Conservation (phyloP, 495 filamentous ascomycete genomes). For the Extremus antarcticus region DNA sequence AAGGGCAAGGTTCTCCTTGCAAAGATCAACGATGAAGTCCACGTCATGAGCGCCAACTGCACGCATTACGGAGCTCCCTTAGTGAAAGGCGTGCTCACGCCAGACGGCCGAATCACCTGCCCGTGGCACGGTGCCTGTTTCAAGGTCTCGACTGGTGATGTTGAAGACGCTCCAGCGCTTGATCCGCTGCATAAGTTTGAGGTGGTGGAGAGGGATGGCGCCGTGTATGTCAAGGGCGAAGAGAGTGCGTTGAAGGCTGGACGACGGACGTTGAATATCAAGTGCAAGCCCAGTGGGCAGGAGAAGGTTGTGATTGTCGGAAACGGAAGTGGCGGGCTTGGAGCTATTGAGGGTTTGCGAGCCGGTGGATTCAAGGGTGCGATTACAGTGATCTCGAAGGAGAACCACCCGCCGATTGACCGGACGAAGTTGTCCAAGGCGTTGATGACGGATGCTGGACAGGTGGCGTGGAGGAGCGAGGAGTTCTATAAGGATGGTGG, state of each 20-base stretch:
- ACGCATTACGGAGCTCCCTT: constrained; percentile 92
- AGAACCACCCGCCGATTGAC: constrained; percentile 73
- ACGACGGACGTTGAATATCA: constrained; percentile 58
- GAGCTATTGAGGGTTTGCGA: constrained; percentile 68
- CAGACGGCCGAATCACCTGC: constrained; percentile 75
- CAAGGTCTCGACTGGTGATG: constrained; percentile 74
- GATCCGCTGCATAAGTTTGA: constrained; percentile 75
- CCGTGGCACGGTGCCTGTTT: constrained; percentile 98
- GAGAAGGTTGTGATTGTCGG: constrained; percentile 81
- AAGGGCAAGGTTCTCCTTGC: constrained; percentile 77
- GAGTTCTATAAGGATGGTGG: constrained; percentile 69
- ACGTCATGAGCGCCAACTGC: constrained; percentile 76
- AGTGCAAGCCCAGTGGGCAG: constrained; percentile 50
- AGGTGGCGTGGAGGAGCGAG: constrained; percentile 60
- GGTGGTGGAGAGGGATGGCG: constrained; percentile 64
- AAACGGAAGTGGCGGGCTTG: constrained; percentile 70
- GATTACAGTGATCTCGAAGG: constrained; percentile 75
- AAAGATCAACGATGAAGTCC: constrained; percentile 59
- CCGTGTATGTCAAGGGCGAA: constrained; percentile 73
- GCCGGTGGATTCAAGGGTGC: constrained; percentile 67
- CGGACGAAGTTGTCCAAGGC: constrained; percentile 94
- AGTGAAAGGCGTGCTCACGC: constrained; percentile 68
- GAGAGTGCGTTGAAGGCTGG: constrained; percentile 69
- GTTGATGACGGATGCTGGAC: constrained; percentile 67
- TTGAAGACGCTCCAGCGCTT: constrained; percentile 86